Evolutionary conservation across 1,139 yeast genomes (phyloP), one percentile per base, ranked within the genome.

Genomic region (Debaryomyces sp.): DNA sequence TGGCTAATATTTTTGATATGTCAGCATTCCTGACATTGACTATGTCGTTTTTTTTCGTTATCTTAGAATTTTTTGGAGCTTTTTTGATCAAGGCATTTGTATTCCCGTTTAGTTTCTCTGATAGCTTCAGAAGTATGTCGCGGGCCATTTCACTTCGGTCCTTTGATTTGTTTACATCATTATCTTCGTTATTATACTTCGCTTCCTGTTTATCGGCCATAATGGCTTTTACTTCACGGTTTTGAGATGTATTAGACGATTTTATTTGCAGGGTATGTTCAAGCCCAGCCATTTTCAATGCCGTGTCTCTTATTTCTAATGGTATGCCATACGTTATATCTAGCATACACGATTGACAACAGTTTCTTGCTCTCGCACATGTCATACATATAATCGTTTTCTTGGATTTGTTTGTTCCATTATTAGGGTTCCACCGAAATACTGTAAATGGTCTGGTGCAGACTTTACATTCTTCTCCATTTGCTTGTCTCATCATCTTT

Each of bases 361-460:
- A 87, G 67, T 89, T 87, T 54, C 86, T 79, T 43, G 86, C 81
- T 39, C 83, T 72, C 1, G 97, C 85, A 68, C 99, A 94, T 0
- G 92, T 84, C 35, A 71, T 64, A 66, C 99, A 91, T 21, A 90
- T 80, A 5, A 79, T 67, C 5, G 89, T 84, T 56, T 77, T 80
- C 50, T 75, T 75, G 45, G 75, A 61, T 49, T 73, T 70, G 41
- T 62, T 64, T 3, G 73, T 63, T 36, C 73, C 68, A 39, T 62
- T 57, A 7, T 68, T 61, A 8, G 73, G 68, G 44, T 78, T 79
- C 96, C 96, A 90, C 53, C 87, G 77, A 62, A 82, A 91, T 4
- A 87, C 85, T 0, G 92, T 85, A 70, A 87, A 92, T 0, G 97
- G 92, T 43, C 96, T 71, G 0, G 96, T 87, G 60, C 98, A 92